Evolutionary conservation across 208 protist species (phyloP), one percentile per base, ranked within the genome.

Genomic region (Acanthamoeba triangularis): DNA sequence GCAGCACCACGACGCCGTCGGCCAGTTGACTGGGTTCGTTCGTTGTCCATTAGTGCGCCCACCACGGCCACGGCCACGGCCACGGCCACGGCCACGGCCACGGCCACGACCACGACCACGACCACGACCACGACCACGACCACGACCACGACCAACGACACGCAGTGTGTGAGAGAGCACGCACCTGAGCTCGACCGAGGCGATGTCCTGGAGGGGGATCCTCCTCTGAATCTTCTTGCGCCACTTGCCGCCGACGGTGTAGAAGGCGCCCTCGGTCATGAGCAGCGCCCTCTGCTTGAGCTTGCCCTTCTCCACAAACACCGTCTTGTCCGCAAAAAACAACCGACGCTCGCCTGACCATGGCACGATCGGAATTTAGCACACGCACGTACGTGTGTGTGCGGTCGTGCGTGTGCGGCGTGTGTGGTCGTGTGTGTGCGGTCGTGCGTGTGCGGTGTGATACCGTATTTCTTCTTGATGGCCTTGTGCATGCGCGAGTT

Each of bases 291-390:
- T 76, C 95, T 87, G 88, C 63, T 98, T 95, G 14, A 74, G n/a
- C 44, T 96, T 95, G 94, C 59, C 96, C 63, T 96, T 88, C 67
- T 96, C 78, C 85, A 97, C 96, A 28, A 96, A 94, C 7, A 35
- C 49, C 6, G 97, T 95, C 25, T 96, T 93, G 52, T 97, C 96
- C 8, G 97, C 95, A 67, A 98, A 98, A 5, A 97, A 69, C 7
- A 98, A 44, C 23, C 95, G 63, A 56, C 97, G 96, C 93, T 97
- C 95, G 67, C 95, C 88, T 93, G 56, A 2, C 11, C 6, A 0
- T 0, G 10, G n/a, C 10, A 35, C 47, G 10, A 84, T 80, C 37
- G 30, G 49, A 88, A 44, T 14, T 20, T 2, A 37, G 80, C 54
- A 28, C 35, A 47, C 7, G 23, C 33, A 67, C 20, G 25, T 6